Evolutionary conservation across 2,329 filamentous ascomycete species (phyloP), one percentile per base, ranked within the genome.

Genomic region (Aspergillus transmontanensis): DNA sequence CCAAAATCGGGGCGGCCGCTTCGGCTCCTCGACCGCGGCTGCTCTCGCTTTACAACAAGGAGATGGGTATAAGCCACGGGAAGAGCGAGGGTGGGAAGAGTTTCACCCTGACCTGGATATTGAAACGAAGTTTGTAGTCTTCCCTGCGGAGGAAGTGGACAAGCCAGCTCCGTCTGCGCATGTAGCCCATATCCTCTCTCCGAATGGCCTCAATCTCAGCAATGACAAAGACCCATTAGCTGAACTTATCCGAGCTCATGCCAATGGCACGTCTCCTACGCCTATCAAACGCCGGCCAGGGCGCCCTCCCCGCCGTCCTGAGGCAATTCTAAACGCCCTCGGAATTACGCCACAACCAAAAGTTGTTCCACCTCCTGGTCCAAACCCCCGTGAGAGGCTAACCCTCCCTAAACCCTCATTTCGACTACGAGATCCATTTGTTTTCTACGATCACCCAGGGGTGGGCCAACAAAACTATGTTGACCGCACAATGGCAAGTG

Each of bases 71-170:
- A 99, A 99, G 77, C 95, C 95, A 36, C 87, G 95, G 73, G 95
- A 99, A 80, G 95, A 99, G 81, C 89, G 94, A 66, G 92, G 93
- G 58, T 99, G 94, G 93, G 94, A 97, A 73, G 95, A 99, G 76
- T 98, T 98, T 68, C 95, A 99, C 78, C 93, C 93, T 0, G 92
- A 97, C 72, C 86, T 99, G 58, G 94, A 98, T 80, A 93, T 97
- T 56, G 93, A 97, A 61, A 86, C 86, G 14, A 87, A 86, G 4
- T 90, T 97, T 67, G 87, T 90, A 69, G 84, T 97, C 3, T 94
- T 94, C 74, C 88, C 86, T 56, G 89, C 93, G 2, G 89, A 95
- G 66, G 92, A 96, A 68, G 90, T 98, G 7, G 94, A 98, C 75
- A 92, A 93, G 23, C 83, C 88, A 48, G 80, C 83, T 28, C 85